Conservation (phyloP, 352 stramenopile species). For the Phytophthora idaei region DNA sequence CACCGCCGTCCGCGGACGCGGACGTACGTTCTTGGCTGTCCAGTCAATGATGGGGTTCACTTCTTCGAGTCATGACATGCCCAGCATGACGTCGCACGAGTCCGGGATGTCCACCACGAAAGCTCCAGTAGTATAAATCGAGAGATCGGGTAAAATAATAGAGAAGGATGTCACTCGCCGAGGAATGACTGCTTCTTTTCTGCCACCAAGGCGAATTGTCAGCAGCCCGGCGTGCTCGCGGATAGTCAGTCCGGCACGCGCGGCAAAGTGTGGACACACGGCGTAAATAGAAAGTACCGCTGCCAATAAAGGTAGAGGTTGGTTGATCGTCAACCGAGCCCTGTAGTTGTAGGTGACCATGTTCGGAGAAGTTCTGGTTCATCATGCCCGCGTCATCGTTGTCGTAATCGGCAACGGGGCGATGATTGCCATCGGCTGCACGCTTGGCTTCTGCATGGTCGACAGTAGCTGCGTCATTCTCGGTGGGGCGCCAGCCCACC, state of each 20-base stretch:
- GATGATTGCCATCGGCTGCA: background rate
- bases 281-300: background rate
- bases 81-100: slow-evolving; percentile 9
- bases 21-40: background rate
- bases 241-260: background rate
- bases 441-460: background rate
- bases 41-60: slow-evolving; percentile 19
- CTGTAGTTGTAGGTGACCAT: background rate
- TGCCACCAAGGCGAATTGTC: slow-evolving; percentile 1
- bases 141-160: slow-evolving; percentile 6
- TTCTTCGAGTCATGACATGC: slow-evolving; percentile 15
- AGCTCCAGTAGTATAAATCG: slow-evolving; percentile 6
- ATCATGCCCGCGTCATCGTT: background rate
- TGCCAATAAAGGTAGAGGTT: background rate
- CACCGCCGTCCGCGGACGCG: background rate
- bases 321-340: background rate
- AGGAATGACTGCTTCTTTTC: slow-evolving; percentile 8
- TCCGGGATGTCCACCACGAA: slow-evolving; percentile 22
- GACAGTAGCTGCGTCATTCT: background rate
- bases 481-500: slow-evolving; percentile 6
- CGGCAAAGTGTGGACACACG: background rate
- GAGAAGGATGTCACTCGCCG: background rate
- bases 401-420: background rate
- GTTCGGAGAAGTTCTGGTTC: background rate
- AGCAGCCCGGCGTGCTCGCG: background rate